Evolutionary conservation across 352 stramenopile species (phyloP).

Genomic region (Phytophthora hybrid): DNA sequence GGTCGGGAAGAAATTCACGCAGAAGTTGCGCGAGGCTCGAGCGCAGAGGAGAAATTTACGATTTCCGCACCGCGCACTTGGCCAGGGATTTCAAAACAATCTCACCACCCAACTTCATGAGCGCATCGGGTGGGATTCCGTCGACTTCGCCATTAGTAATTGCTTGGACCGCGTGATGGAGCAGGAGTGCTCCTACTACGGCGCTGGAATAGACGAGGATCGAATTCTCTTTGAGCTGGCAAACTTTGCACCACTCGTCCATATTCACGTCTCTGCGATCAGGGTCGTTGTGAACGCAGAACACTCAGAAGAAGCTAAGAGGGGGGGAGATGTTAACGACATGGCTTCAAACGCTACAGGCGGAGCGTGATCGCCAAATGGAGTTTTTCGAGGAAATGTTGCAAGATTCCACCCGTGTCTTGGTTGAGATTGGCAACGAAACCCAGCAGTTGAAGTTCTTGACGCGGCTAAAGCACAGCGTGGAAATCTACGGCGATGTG

Average conservation of each 20-base stretch:
- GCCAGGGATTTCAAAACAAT: not conserved
- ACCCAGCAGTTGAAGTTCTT: not conserved
- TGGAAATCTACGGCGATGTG: not conserved
- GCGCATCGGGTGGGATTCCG: not conserved
- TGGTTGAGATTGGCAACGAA: not conserved
- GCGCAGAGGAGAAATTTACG: not conserved
- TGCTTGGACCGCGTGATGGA: not conserved
- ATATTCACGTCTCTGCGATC: not conserved
- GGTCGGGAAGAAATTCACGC: constrained; percentile 1
- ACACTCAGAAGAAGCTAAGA: not conserved
- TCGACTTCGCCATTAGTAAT: not conserved
- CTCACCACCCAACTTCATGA: not conserved
- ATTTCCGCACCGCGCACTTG: not conserved
- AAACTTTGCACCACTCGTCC: not conserved
- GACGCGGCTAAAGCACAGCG: not conserved
- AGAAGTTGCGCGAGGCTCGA: constrained; percentile 7
- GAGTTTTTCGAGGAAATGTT: not conserved
- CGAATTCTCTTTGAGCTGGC: not conserved
- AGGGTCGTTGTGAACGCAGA: not conserved
- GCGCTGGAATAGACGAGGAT: not conserved
- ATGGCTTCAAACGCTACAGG: not conserved
- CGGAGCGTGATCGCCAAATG: not conserved
- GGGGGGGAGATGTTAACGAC: not conserved
- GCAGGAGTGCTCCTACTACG: not conserved
- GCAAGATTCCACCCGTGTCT: not conserved